Evolutionary conservation across 1,284 basidiomycete species (phyloP), one percentile per base, ranked within the genome.

Genomic region (Phenoliferia sp.): DNA sequence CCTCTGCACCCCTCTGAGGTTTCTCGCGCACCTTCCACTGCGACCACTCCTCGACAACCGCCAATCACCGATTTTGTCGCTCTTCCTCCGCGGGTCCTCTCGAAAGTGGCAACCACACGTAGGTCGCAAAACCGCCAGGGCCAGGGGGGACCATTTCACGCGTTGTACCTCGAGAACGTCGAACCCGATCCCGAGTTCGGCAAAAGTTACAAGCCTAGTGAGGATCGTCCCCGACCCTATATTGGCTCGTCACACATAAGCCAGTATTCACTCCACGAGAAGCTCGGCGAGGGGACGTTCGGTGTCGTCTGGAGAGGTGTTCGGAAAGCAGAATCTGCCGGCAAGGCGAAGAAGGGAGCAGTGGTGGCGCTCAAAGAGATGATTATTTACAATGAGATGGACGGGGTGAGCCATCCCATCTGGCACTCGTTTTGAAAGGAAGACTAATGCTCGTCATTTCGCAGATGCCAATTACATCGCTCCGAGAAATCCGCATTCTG

Each of bases 401-500:
- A 94, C 78, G 95, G 94, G 62, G 90, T 96, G 85, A 69, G 78
- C 74, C n/a, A 22, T 32, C 55, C 56, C 22, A 32, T 15, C n/a
- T 62, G 9, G 9, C 28, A 31, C 22, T 62, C 22, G 54, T 28
- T 15, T 17, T 22, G n/a, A 52, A 22, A 22, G 48, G 19, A 19
- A 55, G 35, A 59, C 31, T 12, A 19, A 28, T 5, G 3, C 26
- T 35, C 15, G 2, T 2, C 12, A 29, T 0, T n/a, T n/a, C 22
- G 16, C 69, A 81, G 80, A 77, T 83, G 5, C 93, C 94, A 2
- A 90, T 98, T 39, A 99, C 96, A 1, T 94, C 96, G 7, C 83
- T 98, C 19, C 88, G 96, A n/a, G 96, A 99, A 81, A 98, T 99
- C 81, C 95, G 95, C 79, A 92, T 98, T 65, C 83, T 99, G 63